Evolutionary conservation across 2,329 filamentous ascomycete species (phyloP), one percentile per base, ranked within the genome.

Genomic region (Diaporthe batatas): DNA sequence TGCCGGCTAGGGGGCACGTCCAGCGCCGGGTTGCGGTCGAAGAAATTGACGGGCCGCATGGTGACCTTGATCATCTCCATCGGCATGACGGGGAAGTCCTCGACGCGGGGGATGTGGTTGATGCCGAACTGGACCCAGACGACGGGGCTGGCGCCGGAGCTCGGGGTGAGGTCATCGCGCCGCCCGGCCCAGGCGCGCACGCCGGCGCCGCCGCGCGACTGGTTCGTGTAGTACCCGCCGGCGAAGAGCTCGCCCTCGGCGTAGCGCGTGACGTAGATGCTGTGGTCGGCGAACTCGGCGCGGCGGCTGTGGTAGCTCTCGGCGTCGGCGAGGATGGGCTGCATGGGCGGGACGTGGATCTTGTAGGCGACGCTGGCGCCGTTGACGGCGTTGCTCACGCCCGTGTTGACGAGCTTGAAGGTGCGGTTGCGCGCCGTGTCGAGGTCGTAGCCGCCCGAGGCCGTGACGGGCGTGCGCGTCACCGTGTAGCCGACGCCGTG

Each of bases 11-110:
- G 83, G 3, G 86, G 84, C 18, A 88, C 83, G 79, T 88, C 87
- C 12, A 87, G 75, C 0, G 85, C 85, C 0, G 87, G 87, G 74
- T 89, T 89, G 72, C 81, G 82, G 5, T 83, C 81, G 74, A 88
- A 89, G 76, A 89, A 89, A 73, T 88, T 88, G 5, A 83, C 84
- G 0, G 87, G 86, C 75, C 86, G 84, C 49, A 89, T 77, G 58
- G 81, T 79, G 1, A 89, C 85, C 76, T 83, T 84, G 21, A 87
- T 78, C 18, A 82, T 86, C 80, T 92, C 91, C 76, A 86, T 87
- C 0, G 91, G 91, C 91, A 93, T 92, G 53, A 92, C 88, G 0
- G 91, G 91, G 81, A 92, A 92, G 77, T 92, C 91, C 77, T 92
- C 91, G 32, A 89, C 84, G 7, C 90, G 83, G 0, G 90, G 90